Conservation (phyloP, 2,329 filamentous ascomycete genomes). For the Colletotrichum lupini region DNA sequence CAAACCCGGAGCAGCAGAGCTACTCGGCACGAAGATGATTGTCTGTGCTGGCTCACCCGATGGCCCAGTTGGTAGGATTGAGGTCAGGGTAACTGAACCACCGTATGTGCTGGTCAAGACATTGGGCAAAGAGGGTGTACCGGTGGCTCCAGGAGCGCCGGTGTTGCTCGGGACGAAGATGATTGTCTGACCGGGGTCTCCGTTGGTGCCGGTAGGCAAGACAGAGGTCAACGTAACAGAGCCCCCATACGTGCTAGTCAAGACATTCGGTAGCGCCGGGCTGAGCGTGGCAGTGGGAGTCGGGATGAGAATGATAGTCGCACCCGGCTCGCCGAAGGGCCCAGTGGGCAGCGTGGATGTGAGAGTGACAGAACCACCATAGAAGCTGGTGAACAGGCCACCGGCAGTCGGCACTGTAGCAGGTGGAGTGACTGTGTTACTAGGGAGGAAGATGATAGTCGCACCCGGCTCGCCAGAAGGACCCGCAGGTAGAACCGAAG, state of each 20-base stretch:
- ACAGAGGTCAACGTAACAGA: constrained; percentile 13
- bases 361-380: constrained; percentile 14
- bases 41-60: not conserved
- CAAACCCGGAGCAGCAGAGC: not conserved
- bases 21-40: constrained; percentile 4
- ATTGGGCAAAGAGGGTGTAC: too few relatives aligned
- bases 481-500: not conserved
- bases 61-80: too few relatives aligned
- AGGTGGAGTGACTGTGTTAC: not conserved
- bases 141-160: too few relatives aligned
- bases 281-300: not conserved
- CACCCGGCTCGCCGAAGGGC: not conserved
- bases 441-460: constrained; percentile 16
- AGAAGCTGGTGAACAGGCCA: constrained; percentile 20
- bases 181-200: not conserved
- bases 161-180: constrained; percentile 5
- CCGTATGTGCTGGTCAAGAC: too few relatives aligned
- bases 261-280: not conserved
- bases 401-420: not conserved
- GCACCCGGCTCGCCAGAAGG: not conserved
- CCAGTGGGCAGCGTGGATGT: not conserved
- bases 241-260: constrained; percentile 23
- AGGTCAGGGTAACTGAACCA: too few relatives aligned
- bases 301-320: constrained; percentile 2
- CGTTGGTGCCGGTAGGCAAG: not conserved